A percentile compares a stretch with the other conserved stretches of the same genome.
Conservation (phyloP, 164 flowering plant species). For the Piper longum region DNA sequence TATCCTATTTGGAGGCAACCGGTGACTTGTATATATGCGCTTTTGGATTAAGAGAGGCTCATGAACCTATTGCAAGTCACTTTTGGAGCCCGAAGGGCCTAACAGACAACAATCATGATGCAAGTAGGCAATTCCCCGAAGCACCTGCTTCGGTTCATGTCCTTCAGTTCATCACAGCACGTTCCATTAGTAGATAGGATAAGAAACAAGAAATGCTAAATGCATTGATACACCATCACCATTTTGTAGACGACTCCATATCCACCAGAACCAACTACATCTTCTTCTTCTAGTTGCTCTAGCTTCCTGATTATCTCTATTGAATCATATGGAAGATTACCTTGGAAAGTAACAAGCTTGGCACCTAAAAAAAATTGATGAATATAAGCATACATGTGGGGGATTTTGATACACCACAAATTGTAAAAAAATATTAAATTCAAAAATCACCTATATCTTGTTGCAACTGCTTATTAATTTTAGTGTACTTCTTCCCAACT, state of each 20-base stretch:
- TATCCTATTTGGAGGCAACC: too few species aligned
- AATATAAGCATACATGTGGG: not conserved
- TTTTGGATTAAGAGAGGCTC: too few species aligned
- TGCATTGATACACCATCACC: slow-evolving; percentile 48
- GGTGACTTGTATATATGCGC: too few species aligned
- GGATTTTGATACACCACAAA: not conserved
- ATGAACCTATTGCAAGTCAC: too few species aligned
- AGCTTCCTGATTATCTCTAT: slow-evolving; percentile 77
- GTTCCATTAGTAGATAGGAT: not conserved
- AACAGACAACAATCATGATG: slow-evolving; percentile 98
- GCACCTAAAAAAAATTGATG: slow-evolving; percentile 5
- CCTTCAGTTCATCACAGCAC: slow-evolving; percentile 13
- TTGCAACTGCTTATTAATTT: slow-evolving; percentile 56
- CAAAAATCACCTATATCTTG: slow-evolving; percentile 5
- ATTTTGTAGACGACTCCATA: slow-evolving; percentile 86
- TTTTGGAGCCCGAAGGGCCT: too few species aligned
- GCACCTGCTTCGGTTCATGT: slow-evolving; percentile 16
- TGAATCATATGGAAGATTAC: slow-evolving; percentile 88
- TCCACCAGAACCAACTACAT: slow-evolving; percentile 94
- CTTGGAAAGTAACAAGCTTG: slow-evolving; percentile 84
- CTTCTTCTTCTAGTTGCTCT: slow-evolving; percentile 75
- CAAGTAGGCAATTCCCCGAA: slow-evolving; percentile 68
- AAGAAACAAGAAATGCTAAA: not conserved
- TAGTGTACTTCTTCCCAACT: slow-evolving; percentile 58
- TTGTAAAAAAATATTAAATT: not conserved